Conservation (phyloP, 352 stramenopile genomes). For the Globisporangium cylindrosporum region DNA sequence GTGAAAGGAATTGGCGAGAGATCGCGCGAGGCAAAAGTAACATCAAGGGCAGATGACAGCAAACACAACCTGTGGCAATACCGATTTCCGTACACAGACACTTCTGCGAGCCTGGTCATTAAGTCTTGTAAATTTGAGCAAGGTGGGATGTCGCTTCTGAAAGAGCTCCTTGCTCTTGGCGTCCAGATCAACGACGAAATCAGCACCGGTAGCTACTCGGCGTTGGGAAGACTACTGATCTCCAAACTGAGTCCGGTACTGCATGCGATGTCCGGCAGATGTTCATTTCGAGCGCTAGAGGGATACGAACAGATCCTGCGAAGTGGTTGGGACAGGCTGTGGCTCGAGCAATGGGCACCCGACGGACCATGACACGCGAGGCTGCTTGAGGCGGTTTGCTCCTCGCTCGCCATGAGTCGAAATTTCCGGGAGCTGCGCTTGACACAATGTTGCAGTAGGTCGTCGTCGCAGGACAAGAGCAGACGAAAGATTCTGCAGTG, state of each 20-base stretch:
- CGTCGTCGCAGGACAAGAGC: background rate
- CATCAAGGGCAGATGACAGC: background rate
- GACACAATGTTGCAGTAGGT: background rate
- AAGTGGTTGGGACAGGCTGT: background rate
- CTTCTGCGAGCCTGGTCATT: background rate
- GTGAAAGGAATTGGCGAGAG: background rate
- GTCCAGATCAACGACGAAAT: background rate
- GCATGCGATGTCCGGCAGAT: background rate
- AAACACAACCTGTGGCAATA: background rate
- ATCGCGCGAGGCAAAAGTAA: background rate
- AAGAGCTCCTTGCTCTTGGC: background rate
- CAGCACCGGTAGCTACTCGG: background rate
- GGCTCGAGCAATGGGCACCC: background rate
- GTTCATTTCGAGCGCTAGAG: background rate
- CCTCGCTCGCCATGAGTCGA: background rate
- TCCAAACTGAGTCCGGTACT: background rate
- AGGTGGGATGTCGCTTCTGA: background rate
- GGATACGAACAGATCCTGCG: background rate
- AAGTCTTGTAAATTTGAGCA: background rate
- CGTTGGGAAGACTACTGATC: background rate
- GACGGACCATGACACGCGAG: background rate
- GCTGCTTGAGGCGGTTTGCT: background rate
- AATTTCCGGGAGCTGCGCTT: background rate
- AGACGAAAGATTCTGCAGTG: constrained; percentile 3
- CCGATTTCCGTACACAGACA: background rate